Percentiles rank a stretch among this genome's conserved stretches.
These are phyloP conservation scores for Blechomonas ayalai DNA, from an alignment of 208 protist genomes.

Conservation along the genomic window DNA sequence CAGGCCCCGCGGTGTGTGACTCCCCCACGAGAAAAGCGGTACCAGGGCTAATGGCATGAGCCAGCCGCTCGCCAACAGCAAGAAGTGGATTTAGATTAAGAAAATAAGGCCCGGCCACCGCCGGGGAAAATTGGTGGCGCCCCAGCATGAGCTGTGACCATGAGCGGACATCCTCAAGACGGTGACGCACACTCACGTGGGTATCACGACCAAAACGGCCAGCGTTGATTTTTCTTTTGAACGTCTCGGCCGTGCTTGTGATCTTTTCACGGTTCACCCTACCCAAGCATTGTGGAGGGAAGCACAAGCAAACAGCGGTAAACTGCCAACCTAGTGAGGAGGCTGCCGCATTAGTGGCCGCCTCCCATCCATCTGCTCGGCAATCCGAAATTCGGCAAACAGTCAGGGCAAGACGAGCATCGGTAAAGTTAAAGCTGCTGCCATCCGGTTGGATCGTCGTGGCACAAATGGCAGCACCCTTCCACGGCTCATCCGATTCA, in stretches of 20 bases:
- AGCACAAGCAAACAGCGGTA: conserved; percentile 28
- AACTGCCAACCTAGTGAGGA: conserved; percentile 26
- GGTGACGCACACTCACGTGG: conserved; percentile 16
- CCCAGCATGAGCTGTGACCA: conserved; percentile 53
- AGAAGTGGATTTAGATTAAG: conserved; percentile 55
- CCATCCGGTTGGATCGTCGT: conserved; percentile 27
- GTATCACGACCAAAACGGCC: conserved; percentile 24
- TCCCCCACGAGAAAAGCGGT: conserved; percentile 46
- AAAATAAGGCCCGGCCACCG: conserved; percentile 35
- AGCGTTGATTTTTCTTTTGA: too few species aligned
- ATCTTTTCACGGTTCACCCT: conserved; percentile 4
- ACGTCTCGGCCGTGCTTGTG: conserved; percentile 6
- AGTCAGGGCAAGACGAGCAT: conserved; percentile 34
- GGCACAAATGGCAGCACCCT: conserved; percentile 29
- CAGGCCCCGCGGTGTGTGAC: conserved; percentile 22
- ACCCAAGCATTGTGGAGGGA: conserved; percentile 9
- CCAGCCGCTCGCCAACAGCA: conserved; percentile 52
- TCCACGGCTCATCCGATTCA: conserved; percentile 34
- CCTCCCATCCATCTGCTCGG: conserved; percentile 14
- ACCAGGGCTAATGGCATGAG: conserved; percentile 28
- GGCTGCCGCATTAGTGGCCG: conserved; percentile 23
- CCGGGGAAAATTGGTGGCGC: conserved; percentile 33
- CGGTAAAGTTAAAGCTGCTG: conserved; percentile 36
- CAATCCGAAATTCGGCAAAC: conserved; percentile 20
- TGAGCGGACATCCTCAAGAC: conserved; percentile 42